Percentiles rank a stretch among this genome's conserved stretches.
phyloP scores from a whole-genome alignment of 192 early-diverging fungal species.

The Linnemannia zychae region DNA sequence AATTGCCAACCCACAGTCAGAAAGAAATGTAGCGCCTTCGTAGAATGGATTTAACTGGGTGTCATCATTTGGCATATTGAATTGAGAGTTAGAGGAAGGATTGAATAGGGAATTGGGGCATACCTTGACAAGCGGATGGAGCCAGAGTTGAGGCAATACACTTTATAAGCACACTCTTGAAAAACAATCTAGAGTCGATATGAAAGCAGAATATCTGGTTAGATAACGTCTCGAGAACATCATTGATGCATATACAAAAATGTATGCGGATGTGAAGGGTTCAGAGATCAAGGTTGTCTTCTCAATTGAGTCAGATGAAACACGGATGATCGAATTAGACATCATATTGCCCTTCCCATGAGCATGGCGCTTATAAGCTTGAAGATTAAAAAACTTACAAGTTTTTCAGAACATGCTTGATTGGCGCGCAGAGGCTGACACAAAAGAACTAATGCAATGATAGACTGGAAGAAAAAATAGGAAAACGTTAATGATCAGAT shows the following conservation, averaged over 20 bases:
- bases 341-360: slow-evolving; percentile 45
- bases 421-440: too few relatives aligned
- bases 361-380: not conserved
- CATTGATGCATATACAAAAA: not conserved
- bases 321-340: slow-evolving; percentile 59
- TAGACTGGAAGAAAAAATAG: not conserved
- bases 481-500: not conserved
- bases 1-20: slow-evolving; percentile 37
- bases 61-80: slow-evolving; percentile 52
- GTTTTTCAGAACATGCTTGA: slow-evolving; percentile 3
- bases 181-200: not conserved
- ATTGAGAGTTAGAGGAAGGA: not conserved
- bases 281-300: slow-evolving; percentile 60
- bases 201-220: not conserved
- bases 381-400: not conserved
- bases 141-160: too few relatives aligned
- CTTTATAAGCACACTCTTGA: not conserved
- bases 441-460: not conserved
- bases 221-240: not conserved
- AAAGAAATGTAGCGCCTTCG: slow-evolving; percentile 53
- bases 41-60: slow-evolving; percentile 61
- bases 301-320: slow-evolving; percentile 57
- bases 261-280: slow-evolving; percentile 1
- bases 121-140: slow-evolving; percentile 6
- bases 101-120: not conserved